These are phyloP conservation scores for Tricholoma furcatifolium DNA, from an alignment of 768 basidiomycete genomes.

Conservation along the genomic window DNA sequence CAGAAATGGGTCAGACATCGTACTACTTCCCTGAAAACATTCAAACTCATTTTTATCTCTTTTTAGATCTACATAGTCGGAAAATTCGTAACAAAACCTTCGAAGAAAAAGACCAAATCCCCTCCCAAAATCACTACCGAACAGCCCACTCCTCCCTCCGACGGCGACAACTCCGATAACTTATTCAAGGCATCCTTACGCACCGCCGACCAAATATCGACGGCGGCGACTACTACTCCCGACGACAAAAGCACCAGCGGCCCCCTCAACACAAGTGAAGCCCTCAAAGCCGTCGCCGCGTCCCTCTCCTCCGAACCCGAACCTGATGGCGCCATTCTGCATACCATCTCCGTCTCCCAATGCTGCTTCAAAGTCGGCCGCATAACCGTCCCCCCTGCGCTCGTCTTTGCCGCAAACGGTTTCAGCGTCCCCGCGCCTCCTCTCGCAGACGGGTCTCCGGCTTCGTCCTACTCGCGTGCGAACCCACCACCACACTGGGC, in stretches of 20 bases:
- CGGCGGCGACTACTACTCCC: slow-evolving; percentile 13
- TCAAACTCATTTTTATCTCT: not conserved
- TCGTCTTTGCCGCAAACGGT: slow-evolving; percentile 62
- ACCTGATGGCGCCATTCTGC: slow-evolving; percentile 54
- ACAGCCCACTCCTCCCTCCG: slow-evolving; percentile 6
- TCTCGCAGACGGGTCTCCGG: slow-evolving; percentile 21
- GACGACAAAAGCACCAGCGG: slow-evolving; percentile 17
- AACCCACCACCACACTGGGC: slow-evolving; percentile 52
- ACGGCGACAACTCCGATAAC: slow-evolving; percentile 6
- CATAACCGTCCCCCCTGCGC: slow-evolving; percentile 68
- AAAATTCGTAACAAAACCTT: slow-evolving; percentile 60
- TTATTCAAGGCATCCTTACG: slow-evolving; percentile 30
- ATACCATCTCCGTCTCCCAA: slow-evolving; percentile 64
- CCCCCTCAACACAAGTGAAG: slow-evolving; percentile 24
- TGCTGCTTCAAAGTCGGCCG: slow-evolving; percentile 70
- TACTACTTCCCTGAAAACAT: not conserved
- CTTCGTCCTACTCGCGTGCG: slow-evolving; percentile 37
- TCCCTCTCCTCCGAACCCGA: slow-evolving; percentile 34
- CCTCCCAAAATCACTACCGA: slow-evolving; percentile 7
- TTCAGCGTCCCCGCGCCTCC: slow-evolving; percentile 35
- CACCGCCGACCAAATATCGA: slow-evolving; percentile 30
- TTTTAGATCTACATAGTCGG: slow-evolving; percentile 59
- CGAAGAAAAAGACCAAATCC: slow-evolving; percentile 28
- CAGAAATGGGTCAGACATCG: slow-evolving; percentile 60
- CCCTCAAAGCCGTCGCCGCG: slow-evolving; percentile 32